Evolutionary conservation across 257 asterid genomes (phyloP).

Genomic region (Nicotiana otophora): DNA sequence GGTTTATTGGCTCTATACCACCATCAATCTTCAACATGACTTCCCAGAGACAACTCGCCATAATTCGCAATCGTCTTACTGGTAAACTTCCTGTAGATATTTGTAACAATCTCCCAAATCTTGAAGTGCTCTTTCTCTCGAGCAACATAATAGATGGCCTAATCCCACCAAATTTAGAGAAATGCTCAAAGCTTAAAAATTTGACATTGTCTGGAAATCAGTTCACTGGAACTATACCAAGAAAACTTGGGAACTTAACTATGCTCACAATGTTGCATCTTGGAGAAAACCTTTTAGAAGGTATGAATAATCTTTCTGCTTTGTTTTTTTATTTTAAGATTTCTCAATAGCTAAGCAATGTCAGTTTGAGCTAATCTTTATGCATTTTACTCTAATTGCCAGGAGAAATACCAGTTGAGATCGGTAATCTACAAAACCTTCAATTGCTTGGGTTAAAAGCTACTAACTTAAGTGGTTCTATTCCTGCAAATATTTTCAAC

Average conservation of each 20-base stretch:
- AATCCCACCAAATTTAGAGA: not conserved
- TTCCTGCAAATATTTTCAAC: conserved; percentile 21
- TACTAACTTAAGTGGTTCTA: conserved; percentile 20
- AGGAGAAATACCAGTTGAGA: conserved; percentile 24
- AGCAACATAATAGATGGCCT: not conserved
- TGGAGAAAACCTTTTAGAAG: not conserved
- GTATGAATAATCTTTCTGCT: not conserved
- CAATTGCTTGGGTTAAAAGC: not conserved
- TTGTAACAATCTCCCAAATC: not conserved
- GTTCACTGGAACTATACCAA: not conserved
- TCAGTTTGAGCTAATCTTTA: not conserved
- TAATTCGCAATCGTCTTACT: not conserved
- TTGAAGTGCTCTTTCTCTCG: not conserved
- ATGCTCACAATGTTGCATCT: not conserved
- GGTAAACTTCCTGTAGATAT: not conserved
- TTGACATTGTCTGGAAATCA: not conserved
- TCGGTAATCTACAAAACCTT: conserved; percentile 16
- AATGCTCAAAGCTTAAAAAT: not conserved
- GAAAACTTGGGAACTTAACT: not conserved
- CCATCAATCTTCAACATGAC: not conserved
- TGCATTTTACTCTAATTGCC: not conserved
- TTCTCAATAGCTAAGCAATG: not conserved
- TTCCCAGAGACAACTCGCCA: not conserved
- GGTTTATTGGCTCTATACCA: not conserved
- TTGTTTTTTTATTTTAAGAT: not conserved